Percentiles rank a stretch among this genome's conserved stretches.
Evolutionary conservation across 176 grass and related monocot species (phyloP).

Genomic region (Olyra latifolia): DNA sequence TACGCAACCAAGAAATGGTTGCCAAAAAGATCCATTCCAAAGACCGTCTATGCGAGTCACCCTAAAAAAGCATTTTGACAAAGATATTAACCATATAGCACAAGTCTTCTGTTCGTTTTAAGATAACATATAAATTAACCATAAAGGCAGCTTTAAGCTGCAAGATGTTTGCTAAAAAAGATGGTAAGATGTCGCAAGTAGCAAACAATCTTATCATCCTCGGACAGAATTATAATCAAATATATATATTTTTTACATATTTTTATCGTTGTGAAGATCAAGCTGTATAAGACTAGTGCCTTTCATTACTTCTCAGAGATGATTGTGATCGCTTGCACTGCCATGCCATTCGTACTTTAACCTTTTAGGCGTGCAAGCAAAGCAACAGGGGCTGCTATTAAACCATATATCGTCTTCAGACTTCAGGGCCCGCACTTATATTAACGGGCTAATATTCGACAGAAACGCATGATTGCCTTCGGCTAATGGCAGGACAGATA

Average conservation of each 20-base stretch:
- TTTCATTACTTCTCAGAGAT: neutral
- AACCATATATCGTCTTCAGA: conserved; percentile 32
- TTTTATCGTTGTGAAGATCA: neutral
- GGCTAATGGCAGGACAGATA: neutral
- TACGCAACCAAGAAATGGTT: neutral
- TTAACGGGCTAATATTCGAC: conserved; percentile 16
- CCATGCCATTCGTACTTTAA: neutral
- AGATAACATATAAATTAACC: neutral
- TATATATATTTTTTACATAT: neutral
- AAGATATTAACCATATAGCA: neutral
- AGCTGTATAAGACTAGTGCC: neutral
- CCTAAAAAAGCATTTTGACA: neutral
- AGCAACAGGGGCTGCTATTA: conserved; percentile 16
- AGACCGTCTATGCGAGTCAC: neutral
- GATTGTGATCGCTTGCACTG: neutral
- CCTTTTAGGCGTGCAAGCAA: conserved; percentile 3
- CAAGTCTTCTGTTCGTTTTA: neutral
- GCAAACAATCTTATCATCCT: conserved; percentile 32
- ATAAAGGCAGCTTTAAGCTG: neutral
- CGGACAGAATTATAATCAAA: neutral
- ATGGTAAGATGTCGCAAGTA: neutral
- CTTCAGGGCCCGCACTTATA: neutral
- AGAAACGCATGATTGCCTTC: neutral
- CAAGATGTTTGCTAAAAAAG: too few relatives aligned
- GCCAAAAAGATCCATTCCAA: neutral